Evolutionary conservation across 1,284 basidiomycete genomes (phyloP).

Genomic region (Fomitiporia mediterranea): DNA sequence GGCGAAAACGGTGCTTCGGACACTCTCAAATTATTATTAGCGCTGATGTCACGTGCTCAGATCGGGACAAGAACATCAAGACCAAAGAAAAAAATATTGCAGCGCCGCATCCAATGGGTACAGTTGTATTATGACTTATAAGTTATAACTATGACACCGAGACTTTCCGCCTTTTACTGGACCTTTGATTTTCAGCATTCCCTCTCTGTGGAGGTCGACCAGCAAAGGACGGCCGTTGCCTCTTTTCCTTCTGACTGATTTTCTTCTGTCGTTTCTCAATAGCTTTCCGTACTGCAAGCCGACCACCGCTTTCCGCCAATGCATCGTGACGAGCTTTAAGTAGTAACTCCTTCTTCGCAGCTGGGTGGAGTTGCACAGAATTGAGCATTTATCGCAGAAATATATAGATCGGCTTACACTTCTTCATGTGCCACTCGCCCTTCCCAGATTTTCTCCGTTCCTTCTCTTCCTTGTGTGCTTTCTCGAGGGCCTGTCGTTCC

Average conservation of each 20-base stretch:
- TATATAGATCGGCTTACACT: conserved; percentile 35
- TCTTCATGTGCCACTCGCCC: conserved; percentile 84
- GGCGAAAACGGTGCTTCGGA: background rate
- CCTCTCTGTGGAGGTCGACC: conserved; percentile 14
- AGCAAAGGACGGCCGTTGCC: conserved; percentile 57
- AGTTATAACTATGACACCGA: background rate
- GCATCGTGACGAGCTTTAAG: conserved; percentile 74
- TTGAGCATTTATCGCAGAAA: background rate
- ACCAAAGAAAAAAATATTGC: too few relatives aligned
- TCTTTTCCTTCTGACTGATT: conserved; percentile 86
- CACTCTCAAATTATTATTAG: background rate
- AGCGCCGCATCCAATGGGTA: too few relatives aligned
- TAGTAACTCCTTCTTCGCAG: conserved; percentile 71
- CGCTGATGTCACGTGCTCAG: background rate
- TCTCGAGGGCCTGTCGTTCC: conserved; percentile 60
- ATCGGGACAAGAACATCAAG: too few relatives aligned
- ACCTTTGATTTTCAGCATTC: conserved; percentile 17
- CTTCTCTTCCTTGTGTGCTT: conserved; percentile 62
- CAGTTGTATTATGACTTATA: background rate
- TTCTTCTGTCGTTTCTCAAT: conserved; percentile 89
- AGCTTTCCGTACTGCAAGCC: conserved; percentile 78
- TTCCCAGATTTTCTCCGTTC: conserved; percentile 77
- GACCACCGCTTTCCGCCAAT: conserved; percentile 69
- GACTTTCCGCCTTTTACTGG: conserved; percentile 13
- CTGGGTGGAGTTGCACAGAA: conserved; percentile 37